Conservation (phyloP, 352 stramenopile species). For the Phytophthora ohioensis region DNA sequence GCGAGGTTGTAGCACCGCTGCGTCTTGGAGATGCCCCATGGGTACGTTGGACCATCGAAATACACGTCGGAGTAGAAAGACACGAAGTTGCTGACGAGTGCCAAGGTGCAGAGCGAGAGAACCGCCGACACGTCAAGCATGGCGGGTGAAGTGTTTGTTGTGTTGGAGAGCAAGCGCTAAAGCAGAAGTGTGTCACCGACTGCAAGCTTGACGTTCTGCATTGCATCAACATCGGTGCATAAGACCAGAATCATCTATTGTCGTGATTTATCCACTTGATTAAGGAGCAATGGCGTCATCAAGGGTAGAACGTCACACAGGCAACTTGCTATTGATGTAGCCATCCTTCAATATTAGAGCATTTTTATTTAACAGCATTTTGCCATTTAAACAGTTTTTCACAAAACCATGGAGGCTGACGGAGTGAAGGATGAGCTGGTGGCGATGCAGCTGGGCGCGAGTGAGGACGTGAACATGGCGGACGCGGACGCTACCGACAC, state of each 20-base stretch:
- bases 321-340: slow-evolving; percentile 10
- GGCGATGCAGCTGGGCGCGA: slow-evolving; percentile 37
- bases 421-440: slow-evolving; percentile 41
- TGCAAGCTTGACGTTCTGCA: background rate
- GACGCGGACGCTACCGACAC: slow-evolving; percentile 40
- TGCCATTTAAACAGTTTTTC: background rate
- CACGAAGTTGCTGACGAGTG: slow-evolving; percentile 11
- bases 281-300: background rate
- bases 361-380: background rate
- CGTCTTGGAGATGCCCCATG: slow-evolving; percentile 31
- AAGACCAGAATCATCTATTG: background rate
- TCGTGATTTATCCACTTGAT: slow-evolving; percentile 5
- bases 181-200: background rate
- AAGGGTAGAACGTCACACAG: background rate
- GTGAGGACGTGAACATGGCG: slow-evolving; percentile 36
- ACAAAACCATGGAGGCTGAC: slow-evolving; percentile 25
- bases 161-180: background rate
- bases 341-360: slow-evolving; percentile 9
- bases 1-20: slow-evolving; percentile 40
- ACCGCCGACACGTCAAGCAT: background rate
- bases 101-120: slow-evolving; percentile 1
- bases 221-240: slow-evolving; percentile 1
- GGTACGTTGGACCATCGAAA: slow-evolving; percentile 25
- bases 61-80: slow-evolving; percentile 24
- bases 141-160: background rate